Conservation (phyloP, 129 eudicot species). For the Rutidosis leptorrhynchoides region DNA sequence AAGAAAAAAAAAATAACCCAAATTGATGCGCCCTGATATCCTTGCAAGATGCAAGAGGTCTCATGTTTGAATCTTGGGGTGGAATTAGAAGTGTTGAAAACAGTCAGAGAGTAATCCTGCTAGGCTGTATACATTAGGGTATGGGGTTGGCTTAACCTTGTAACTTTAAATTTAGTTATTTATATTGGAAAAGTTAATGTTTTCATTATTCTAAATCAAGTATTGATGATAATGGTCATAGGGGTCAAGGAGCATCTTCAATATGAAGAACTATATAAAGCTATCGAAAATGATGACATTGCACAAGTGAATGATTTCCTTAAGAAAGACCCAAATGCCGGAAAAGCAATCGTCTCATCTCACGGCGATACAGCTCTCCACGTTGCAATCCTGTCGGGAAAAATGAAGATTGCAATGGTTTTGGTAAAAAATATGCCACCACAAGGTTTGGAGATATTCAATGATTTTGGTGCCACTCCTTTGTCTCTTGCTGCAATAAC, state of each 20-base stretch:
- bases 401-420: conserved; percentile 31
- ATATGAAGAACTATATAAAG: conserved; percentile 28
- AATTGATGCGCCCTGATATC: too few species aligned
- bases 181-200: too few species aligned
- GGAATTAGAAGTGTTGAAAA: too few species aligned
- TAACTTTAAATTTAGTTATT: too few species aligned
- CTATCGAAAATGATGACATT: conserved; percentile 23
- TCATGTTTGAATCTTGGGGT: too few species aligned
- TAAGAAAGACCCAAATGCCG: conserved; percentile 12
- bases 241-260: conserved; percentile 21
- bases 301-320: conserved; percentile 19
- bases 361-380: conserved; percentile 47
- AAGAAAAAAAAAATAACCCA: too few species aligned
- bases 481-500: conserved; percentile 46
- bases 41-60: too few species aligned
- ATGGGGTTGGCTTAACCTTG: too few species aligned
- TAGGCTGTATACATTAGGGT: too few species aligned
- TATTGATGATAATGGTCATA: neutral
- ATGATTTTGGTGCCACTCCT: conserved; percentile 45
- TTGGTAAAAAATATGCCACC: conserved; percentile 29
- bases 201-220: neutral
- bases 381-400: conserved; percentile 42
- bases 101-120: too few species aligned
- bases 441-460: conserved; percentile 30
- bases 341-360: conserved; percentile 27